These are phyloP conservation scores for Termitomyces sp. DNA, from an alignment of 1,284 basidiomycete species.

Conservation along the genomic window DNA sequence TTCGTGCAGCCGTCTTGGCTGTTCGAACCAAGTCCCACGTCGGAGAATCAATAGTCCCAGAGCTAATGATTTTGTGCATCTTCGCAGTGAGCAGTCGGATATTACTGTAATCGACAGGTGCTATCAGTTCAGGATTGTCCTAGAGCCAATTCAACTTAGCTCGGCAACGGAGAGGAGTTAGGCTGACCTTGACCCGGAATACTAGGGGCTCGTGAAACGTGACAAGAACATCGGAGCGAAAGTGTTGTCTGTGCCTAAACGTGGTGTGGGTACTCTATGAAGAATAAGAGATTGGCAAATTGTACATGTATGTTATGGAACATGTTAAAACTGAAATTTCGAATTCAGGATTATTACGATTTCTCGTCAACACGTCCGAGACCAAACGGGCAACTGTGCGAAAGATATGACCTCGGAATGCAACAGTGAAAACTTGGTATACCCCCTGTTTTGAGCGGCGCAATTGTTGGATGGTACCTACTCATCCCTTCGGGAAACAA, in stretches of 20 bases:
- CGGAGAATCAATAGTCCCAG: slow-evolving; percentile 76
- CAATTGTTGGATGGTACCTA: slow-evolving; percentile 76
- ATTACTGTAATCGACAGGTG: slow-evolving; percentile 54
- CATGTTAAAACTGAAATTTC: slow-evolving; percentile 70
- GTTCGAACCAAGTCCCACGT: slow-evolving; percentile 74
- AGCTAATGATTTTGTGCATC: slow-evolving; percentile 65
- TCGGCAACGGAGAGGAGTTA: not conserved
- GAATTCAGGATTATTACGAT: slow-evolving; percentile 62
- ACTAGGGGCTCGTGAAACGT: slow-evolving; percentile 74
- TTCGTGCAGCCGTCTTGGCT: slow-evolving; percentile 69
- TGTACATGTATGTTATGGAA: slow-evolving; percentile 79
- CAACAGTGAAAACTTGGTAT: not conserved
- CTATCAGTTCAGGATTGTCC: slow-evolving; percentile 68
- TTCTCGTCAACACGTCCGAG: slow-evolving; percentile 71
- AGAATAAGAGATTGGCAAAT: slow-evolving; percentile 4
- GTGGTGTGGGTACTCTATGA: not conserved
- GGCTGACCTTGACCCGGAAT: slow-evolving; percentile 57
- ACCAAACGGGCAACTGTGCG: slow-evolving; percentile 69
- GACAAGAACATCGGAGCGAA: slow-evolving; percentile 80
- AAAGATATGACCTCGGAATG: slow-evolving; percentile 4
- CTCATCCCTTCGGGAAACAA: slow-evolving; percentile 82
- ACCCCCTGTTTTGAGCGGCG: slow-evolving; percentile 83
- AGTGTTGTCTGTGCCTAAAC: slow-evolving; percentile 60
- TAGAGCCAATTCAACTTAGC: slow-evolving; percentile 22
- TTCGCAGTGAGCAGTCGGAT: slow-evolving; percentile 59